These are phyloP conservation scores for Solanum boliviense DNA, from an alignment of 257 asterid species.

Conservation along the genomic window DNA sequence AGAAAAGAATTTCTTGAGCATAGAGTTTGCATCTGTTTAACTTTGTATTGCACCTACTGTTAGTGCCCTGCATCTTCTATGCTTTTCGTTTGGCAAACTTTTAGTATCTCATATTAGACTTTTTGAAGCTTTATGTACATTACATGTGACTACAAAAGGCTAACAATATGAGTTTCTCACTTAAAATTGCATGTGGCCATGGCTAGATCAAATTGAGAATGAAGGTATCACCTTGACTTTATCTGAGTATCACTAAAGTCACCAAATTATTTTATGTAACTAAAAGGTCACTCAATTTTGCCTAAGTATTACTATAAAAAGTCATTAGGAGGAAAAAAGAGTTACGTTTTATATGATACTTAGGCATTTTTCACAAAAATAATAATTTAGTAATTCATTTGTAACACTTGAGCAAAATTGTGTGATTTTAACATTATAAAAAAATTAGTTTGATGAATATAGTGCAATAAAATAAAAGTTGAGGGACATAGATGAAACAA, in stretches of 20 bases:
- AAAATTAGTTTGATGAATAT: background rate
- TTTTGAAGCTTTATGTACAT: background rate
- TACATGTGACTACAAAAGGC: background rate
- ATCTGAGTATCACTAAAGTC: background rate
- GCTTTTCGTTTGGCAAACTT: background rate
- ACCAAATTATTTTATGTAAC: background rate
- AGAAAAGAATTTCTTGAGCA: conserved; percentile 38
- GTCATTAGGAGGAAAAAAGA: background rate
- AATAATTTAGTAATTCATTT: background rate
- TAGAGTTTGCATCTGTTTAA: conserved; percentile 2
- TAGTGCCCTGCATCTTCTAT: background rate
- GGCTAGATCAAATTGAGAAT: background rate
- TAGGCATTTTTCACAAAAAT: background rate
- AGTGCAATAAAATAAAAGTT: background rate
- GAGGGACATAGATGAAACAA: background rate
- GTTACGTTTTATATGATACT: background rate
- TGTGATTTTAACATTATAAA: background rate
- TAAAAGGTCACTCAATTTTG: background rate
- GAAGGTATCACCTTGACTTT: background rate
- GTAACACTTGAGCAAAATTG: background rate
- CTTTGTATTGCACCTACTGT: background rate
- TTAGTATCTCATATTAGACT: background rate
- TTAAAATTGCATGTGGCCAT: background rate
- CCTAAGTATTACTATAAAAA: background rate
- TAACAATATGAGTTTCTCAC: background rate